phyloP scores from a whole-genome alignment of 176 grass and related monocot genomes.

The Triticum timopheevii region DNA sequence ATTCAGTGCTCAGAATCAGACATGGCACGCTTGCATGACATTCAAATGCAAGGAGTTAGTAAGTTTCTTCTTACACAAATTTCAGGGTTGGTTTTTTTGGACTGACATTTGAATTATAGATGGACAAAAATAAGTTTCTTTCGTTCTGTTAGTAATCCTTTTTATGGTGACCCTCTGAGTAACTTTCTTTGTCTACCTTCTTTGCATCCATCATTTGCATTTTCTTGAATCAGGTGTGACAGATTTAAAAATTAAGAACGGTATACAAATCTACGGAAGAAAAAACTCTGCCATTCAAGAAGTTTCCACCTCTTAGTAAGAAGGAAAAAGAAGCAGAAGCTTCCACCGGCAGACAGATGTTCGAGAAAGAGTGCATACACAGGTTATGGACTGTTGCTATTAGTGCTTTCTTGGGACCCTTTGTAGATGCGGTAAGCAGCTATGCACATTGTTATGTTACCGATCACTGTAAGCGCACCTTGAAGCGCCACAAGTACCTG shows the following conservation, averaged over 20 bases:
- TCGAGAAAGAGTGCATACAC: not conserved
- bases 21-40: not conserved
- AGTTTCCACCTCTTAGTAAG: not conserved
- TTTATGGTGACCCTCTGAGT: not conserved
- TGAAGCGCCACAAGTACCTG: constrained; percentile 91
- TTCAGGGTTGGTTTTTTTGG: not conserved
- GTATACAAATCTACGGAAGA: not conserved
- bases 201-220: not conserved
- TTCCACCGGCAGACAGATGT: not conserved
- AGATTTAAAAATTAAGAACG: not conserved
- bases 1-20: no score
- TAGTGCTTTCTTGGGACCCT: constrained; percentile 64
- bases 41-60: not conserved
- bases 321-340: not conserved
- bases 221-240: not conserved
- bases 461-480: constrained; percentile 71
- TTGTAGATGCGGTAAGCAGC: constrained; percentile 90
- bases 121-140: not conserved
- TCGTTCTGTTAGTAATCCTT: not conserved
- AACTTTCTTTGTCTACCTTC: not conserved
- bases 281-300: not conserved
- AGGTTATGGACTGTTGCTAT: constrained; percentile 45
- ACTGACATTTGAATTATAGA: not conserved
- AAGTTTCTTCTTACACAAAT: not conserved
- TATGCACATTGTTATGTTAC: constrained; percentile 91